Conservation (phyloP, 345 rosid genomes). For the Trapa bicornis region DNA sequence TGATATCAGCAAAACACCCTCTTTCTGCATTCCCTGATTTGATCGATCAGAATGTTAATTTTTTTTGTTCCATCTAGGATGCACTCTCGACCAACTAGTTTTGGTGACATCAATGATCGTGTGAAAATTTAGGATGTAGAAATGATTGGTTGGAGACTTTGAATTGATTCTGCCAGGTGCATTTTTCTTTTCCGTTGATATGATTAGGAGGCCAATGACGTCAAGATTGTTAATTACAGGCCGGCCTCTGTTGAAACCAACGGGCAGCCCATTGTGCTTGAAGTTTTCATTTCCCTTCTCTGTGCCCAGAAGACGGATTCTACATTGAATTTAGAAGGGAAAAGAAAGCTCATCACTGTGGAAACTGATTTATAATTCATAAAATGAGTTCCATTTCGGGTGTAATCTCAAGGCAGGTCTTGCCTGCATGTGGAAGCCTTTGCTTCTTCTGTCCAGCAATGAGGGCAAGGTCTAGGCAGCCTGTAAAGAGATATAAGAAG, state of each 20-base stretch:
- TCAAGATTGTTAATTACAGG: slow-evolving; percentile 9
- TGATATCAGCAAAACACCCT: background rate
- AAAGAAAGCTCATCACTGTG: slow-evolving; percentile 26
- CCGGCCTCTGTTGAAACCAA: background rate
- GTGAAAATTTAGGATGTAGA: background rate
- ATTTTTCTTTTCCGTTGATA: background rate
- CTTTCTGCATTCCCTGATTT: background rate
- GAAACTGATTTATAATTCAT: background rate
- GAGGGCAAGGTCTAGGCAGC: slow-evolving; percentile 93
- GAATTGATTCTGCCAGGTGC: background rate
- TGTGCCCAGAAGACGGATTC: slow-evolving; percentile 21
- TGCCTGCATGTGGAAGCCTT: slow-evolving; percentile 88
- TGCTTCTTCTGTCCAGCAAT: slow-evolving; percentile 80
- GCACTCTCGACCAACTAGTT: background rate
- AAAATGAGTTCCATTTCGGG: slow-evolving; percentile 68
- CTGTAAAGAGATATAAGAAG: slow-evolving; percentile 96
- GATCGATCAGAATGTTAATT: background rate
- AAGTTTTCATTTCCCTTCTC: slow-evolving; percentile 62
- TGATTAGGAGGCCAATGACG: background rate
- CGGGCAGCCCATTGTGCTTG: background rate
- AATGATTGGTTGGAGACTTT: background rate
- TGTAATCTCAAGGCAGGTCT: slow-evolving; percentile 73
- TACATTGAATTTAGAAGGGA: slow-evolving; percentile 42
- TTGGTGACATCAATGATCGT: background rate
- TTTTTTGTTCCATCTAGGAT: background rate